Conservation (phyloP, 1,284 basidiomycete genomes). For the Malassezia pachydermatis region DNA sequence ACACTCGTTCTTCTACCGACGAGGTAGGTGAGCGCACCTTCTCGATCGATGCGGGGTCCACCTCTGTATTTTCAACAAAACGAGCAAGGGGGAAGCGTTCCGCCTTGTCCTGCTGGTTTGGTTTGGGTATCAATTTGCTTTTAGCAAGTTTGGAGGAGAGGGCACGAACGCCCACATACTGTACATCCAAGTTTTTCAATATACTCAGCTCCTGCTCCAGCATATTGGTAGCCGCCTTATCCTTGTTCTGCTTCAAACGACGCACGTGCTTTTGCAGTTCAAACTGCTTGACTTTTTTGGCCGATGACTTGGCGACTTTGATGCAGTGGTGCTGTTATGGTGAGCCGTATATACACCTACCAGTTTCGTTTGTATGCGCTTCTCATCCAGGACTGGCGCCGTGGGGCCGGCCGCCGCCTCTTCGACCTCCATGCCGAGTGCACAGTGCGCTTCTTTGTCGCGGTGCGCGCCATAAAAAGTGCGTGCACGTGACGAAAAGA, state of each 20-base stretch:
- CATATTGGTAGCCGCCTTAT: not conserved
- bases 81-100: not conserved
- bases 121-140: constrained; percentile 6
- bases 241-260: constrained; percentile 4
- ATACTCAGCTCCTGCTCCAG: constrained; percentile 2
- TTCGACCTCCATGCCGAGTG: not conserved
- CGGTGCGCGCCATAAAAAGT: not conserved
- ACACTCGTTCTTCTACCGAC: not conserved
- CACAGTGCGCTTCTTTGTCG: not conserved
- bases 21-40: not conserved
- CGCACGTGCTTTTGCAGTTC: constrained; percentile 15
- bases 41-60: not conserved
- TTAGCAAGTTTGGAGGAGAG: constrained; percentile 12
- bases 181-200: constrained; percentile 9
- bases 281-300: constrained; percentile 11
- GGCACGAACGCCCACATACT: constrained; percentile 1
- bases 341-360: constrained; percentile 7
- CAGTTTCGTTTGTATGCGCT: constrained; percentile 2
- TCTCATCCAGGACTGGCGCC: not conserved
- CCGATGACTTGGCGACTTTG: constrained; percentile 1
- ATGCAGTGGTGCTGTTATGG: constrained; percentile 7
- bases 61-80: not conserved
- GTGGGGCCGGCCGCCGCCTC: constrained; percentile 1
- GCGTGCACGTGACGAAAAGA: constrained; percentile 12
- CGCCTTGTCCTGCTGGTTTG: not conserved